phyloP scores from a whole-genome alignment of 2,329 filamentous ascomycete genomes.

The Leptographium procerum region DNA sequence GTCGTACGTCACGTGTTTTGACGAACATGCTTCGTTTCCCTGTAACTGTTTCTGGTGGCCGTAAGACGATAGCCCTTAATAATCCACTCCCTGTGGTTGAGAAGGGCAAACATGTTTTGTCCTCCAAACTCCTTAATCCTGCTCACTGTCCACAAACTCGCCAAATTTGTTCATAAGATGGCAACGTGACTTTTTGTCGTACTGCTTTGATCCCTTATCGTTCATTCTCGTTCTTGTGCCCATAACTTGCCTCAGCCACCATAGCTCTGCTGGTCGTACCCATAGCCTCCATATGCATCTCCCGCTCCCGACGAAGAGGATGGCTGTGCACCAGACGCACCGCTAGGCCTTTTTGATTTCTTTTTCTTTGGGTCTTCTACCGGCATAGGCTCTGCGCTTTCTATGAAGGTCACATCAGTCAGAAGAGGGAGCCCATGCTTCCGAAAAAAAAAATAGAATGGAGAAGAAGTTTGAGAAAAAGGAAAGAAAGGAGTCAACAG shows the following conservation, averaged over 20 bases:
- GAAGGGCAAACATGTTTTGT: too few relatives aligned
- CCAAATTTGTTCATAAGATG: neutral
- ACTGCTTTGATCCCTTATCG: neutral
- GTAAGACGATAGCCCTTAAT: too few relatives aligned
- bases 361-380: conserved; percentile 6
- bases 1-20: too few relatives aligned
- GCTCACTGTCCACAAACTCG: neutral
- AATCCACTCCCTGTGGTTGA: too few relatives aligned
- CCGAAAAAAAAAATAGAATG: neutral
- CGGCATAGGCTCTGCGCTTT: conserved; percentile 10
- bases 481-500: neutral
- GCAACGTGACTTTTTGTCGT: neutral
- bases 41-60: too few relatives aligned
- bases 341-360: conserved; percentile 4
- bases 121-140: too few relatives aligned
- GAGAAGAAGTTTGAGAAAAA: neutral
- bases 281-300: neutral
- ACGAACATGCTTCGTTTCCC: too few relatives aligned
- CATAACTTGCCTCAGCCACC: neutral
- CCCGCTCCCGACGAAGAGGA: neutral
- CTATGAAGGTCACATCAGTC: neutral
- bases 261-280: neutral
- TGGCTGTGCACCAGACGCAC: neutral
- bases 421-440: neutral
- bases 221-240: neutral